Percentiles rank a stretch among this genome's conserved stretches.
Evolutionary conservation across 352 stramenopile genomes (phyloP).

Genomic region (Globisporangium abappressorium): DNA sequence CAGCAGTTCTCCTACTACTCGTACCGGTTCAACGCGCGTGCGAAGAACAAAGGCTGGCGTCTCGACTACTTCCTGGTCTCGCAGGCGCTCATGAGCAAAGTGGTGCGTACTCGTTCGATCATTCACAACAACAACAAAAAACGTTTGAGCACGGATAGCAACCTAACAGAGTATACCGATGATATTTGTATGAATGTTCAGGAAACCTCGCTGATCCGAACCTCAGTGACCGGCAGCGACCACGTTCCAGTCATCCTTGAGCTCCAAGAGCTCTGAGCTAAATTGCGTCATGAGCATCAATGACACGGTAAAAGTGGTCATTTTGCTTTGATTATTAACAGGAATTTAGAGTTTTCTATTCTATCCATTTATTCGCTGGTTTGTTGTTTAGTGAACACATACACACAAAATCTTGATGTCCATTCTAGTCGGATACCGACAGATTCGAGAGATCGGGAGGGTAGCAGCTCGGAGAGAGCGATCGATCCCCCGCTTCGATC

Average conservation of each 20-base stretch:
- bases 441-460: neutral
- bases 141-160: neutral
- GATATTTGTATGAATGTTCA: slow-evolving; percentile 14
- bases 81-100: slow-evolving; percentile 41
- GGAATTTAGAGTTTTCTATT: neutral
- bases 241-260: slow-evolving; percentile 77
- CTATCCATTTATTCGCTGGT: neutral
- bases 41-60: slow-evolving; percentile 86
- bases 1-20: slow-evolving; percentile 80
- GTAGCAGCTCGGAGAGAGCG: slow-evolving; percentile 15
- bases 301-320: neutral
- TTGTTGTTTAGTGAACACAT: neutral
- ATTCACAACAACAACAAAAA: neutral
- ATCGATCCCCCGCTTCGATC: slow-evolving; percentile 49
- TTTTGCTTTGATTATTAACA: slow-evolving; percentile 1
- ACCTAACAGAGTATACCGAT: neutral
- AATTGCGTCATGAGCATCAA: neutral
- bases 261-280: slow-evolving; percentile 27
- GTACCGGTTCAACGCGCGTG: slow-evolving; percentile 74
- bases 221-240: slow-evolving; percentile 66
- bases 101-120: slow-evolving; percentile 41
- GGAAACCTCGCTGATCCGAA: slow-evolving; percentile 59
- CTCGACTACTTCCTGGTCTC: slow-evolving; percentile 86
- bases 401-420: neutral
- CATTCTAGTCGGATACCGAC: neutral